Percentiles rank a stretch among this genome's conserved stretches.
Evolutionary conservation across 805 yeast species (phyloP).

Genomic region (Peterozyma toletana): DNA sequence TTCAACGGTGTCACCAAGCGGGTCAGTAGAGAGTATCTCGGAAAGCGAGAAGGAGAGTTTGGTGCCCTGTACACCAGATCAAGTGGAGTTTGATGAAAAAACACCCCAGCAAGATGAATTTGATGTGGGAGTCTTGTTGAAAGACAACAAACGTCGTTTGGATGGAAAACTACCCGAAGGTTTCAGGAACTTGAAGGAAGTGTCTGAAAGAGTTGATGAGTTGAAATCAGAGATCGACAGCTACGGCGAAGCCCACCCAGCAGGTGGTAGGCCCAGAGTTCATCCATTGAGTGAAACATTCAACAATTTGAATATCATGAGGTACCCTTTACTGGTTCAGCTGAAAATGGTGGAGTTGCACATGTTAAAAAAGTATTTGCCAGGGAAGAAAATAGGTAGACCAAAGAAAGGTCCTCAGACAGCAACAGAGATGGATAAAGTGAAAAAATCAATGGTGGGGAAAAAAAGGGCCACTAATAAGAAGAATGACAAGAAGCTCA

Average conservation of each 20-base stretch:
- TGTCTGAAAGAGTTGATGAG: background rate
- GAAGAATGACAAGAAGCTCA: no score
- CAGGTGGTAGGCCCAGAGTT: constrained; percentile 9
- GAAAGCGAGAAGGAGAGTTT: no score
- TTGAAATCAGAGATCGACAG: constrained; percentile 1
- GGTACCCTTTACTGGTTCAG: constrained; percentile 1
- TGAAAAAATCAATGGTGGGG: constrained; percentile 9
- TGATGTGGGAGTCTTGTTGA: no score
- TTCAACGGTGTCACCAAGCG: no score
- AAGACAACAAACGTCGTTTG: no score
- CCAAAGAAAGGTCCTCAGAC: constrained; percentile 23
- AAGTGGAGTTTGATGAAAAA: no score
- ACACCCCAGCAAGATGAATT: no score
- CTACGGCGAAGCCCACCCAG: constrained; percentile 9
- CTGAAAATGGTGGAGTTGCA: constrained; percentile 4
- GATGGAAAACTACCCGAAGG: no score
- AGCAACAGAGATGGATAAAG: constrained; percentile 26
- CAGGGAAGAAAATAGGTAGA: constrained; percentile 18
- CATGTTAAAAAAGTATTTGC: constrained; percentile 12
- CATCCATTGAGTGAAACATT: constrained; percentile 14
- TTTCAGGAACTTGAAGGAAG: background rate
- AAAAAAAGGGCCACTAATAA: no score
- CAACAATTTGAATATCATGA: constrained; percentile 2
- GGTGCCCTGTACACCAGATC: no score
- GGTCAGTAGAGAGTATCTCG: no score